Evolutionary conservation across 805 yeast genomes (phyloP).

Genomic region (Candida silvicultrix): DNA sequence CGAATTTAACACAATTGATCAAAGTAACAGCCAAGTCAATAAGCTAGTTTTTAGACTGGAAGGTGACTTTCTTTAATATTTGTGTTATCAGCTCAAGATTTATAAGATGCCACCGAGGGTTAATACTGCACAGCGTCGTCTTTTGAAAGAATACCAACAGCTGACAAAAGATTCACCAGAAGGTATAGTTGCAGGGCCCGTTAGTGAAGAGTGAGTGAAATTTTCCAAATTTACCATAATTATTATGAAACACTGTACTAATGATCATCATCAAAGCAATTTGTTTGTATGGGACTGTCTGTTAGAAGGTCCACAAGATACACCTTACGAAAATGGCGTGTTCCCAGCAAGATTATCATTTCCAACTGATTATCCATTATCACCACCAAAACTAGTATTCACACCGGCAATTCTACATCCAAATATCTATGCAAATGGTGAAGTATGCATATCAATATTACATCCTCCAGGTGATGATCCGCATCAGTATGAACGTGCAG

Average conservation of each 20-base stretch:
- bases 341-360: conserved; percentile 69
- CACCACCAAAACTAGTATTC: conserved; percentile 73
- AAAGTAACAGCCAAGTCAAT: neutral
- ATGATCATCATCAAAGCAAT: conserved; percentile 26
- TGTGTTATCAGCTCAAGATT: no score
- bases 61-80: no score
- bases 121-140: conserved; percentile 76
- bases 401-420: conserved; percentile 88
- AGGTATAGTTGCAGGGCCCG: conserved; percentile 92
- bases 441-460: conserved; percentile 90
- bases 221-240: neutral
- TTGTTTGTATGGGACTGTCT: conserved; percentile 80
- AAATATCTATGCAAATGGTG: conserved; percentile 89
- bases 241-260: neutral
- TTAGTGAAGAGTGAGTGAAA: conserved; percentile 45
- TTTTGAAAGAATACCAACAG: conserved; percentile 86
- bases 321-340: conserved; percentile 85
- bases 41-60: no score
- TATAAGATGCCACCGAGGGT: conserved; percentile 21
- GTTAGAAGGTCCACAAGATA: conserved; percentile 76
- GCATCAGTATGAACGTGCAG: conserved; percentile 88
- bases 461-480: conserved; percentile 99
- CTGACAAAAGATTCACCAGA: conserved; percentile 84
- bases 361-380: conserved; percentile 76
- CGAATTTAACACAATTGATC: neutral